Evolutionary conservation across 176 grass and related monocot genomes (phyloP).

Genomic region (Pharus latifolius): DNA sequence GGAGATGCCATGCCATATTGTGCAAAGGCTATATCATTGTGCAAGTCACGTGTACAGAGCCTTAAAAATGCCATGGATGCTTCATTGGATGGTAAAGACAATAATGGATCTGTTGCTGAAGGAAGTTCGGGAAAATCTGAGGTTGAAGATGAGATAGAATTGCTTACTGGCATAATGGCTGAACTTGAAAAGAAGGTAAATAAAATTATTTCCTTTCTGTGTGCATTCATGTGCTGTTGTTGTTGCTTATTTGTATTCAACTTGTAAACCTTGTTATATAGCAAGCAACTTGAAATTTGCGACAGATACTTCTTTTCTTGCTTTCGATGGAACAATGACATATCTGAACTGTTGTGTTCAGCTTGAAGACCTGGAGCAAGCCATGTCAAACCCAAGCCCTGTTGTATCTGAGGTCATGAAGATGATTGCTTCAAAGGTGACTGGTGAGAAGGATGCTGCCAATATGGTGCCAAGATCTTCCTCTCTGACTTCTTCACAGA

Average conservation of each 20-base stretch:
- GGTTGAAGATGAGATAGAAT: constrained; percentile 60
- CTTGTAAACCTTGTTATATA: not conserved
- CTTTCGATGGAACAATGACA: not conserved
- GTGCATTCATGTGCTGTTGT: not conserved
- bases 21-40: constrained; percentile 59
- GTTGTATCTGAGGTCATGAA: constrained; percentile 34
- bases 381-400: constrained; percentile 31
- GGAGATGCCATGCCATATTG: constrained; percentile 77
- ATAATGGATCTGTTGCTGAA: constrained; percentile 25
- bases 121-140: constrained; percentile 28
- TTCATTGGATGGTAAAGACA: constrained; percentile 24
- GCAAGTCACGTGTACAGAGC: constrained; percentile 68
- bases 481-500: constrained; percentile 59
- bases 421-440: constrained; percentile 22
- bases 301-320: too few relatives aligned
- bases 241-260: not conserved
- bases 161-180: constrained; percentile 54
- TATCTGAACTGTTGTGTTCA: constrained; percentile 28
- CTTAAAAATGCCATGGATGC: constrained; percentile 38
- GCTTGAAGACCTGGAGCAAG: constrained; percentile 92
- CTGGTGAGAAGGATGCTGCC: constrained; percentile 17
- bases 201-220: not conserved
- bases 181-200: constrained; percentile 99
- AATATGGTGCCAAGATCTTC: constrained; percentile 28
- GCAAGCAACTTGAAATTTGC: too few relatives aligned